Evolutionary conservation across 805 yeast species (phyloP), one percentile per base, ranked within the genome.

Genomic region (Cyberlindnera mrakii): DNA sequence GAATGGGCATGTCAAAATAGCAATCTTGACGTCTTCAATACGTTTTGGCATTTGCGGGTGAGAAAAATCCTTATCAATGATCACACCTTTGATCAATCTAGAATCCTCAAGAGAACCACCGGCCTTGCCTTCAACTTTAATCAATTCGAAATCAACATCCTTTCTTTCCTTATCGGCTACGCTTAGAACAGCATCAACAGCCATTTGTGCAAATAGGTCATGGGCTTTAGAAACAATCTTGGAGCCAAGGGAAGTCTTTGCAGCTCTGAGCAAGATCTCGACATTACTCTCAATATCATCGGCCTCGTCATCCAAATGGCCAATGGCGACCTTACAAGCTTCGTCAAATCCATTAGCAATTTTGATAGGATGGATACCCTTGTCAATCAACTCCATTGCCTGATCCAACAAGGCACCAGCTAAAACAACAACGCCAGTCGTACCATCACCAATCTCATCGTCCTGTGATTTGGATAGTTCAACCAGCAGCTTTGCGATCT

Each of bases 391-490:
- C 60, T 89, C 97, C 44, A 85, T 67, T 3, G 99, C 97, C 68
- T 93, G 96, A 63, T 91, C 97, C 46, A 93, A 72, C 50, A 93
- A 71, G 3, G 98, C 95, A 52, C 96, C 85, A 1, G 99, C 98
- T 41, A 93, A 71, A 3, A 93, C 98, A 42, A 93, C 98, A 25
- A 93, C 99, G 60, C 98, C 98, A 5, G 99, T 93, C 25, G 99
- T 93, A 60, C 99, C 99, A 64, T 91, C 99, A 44, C 99, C 99
- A 62, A 91, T 88, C 68, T 91, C 98, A 63, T 93, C 96, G 65
- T 91, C 99, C 71, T 91, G 99, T 23, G 96, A 86, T 63, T 78
- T 85, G 27, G 96, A 85, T 51, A 93, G 75, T 67, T 95, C 96
- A 16, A 93, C 99, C 59, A 93, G 71, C 48, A 93, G 72, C 66